These are phyloP conservation scores for Phaeoacremonium minimum DNA, from an alignment of 2,329 filamentous ascomycete genomes.

Conservation along the genomic window DNA sequence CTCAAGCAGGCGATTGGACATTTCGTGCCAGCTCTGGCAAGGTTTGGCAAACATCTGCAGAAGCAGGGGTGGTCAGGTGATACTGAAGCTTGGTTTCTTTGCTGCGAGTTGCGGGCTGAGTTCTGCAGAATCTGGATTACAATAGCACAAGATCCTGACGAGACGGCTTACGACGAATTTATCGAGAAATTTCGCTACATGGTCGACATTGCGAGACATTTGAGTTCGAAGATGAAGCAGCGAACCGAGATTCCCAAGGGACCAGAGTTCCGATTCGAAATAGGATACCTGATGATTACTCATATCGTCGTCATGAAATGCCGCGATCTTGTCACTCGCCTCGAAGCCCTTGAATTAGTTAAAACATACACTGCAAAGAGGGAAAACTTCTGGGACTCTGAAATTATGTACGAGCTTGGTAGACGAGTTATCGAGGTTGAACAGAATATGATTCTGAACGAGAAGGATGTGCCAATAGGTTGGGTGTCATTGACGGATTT, in stretches of 20 bases:
- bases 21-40: too few species aligned
- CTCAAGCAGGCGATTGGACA: too few species aligned
- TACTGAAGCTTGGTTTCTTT: too few species aligned
- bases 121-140: constrained; percentile 25
- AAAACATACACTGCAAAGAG: constrained; percentile 19
- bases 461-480: not conserved
- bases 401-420: constrained; percentile 24
- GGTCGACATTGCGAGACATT: constrained; percentile 22
- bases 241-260: constrained; percentile 2
- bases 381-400: constrained; percentile 33
- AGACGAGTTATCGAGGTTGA: constrained; percentile 26
- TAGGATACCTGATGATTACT: constrained; percentile 33
- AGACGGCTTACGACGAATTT: constrained; percentile 28
- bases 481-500: not conserved
- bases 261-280: constrained; percentile 33
- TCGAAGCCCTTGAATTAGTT: constrained; percentile 29
- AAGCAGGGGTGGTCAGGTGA: too few species aligned
- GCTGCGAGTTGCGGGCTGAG: constrained; percentile 30
- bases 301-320: constrained; percentile 34
- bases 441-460: constrained; percentile 19
- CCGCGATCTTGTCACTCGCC: constrained; percentile 32
- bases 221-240: constrained; percentile 2
- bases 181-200: constrained; percentile 28
- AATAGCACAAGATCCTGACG: constrained; percentile 19
- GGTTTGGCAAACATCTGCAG: too few species aligned